phyloP scores from a whole-genome alignment of 2,329 filamentous ascomycete genomes.

The Diplodia intermedia region DNA sequence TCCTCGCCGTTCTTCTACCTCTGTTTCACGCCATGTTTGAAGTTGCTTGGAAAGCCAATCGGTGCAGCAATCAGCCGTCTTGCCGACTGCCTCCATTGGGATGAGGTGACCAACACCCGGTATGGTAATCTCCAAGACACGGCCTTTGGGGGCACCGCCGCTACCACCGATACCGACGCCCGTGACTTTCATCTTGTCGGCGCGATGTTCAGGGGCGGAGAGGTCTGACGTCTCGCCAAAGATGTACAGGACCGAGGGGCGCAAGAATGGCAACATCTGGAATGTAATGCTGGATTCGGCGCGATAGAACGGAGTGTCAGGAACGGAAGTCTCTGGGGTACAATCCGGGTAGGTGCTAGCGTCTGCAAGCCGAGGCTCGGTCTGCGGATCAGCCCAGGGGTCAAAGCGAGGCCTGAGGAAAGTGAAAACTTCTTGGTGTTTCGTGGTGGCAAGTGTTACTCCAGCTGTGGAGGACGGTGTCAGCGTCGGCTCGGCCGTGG shows the following conservation, averaged over 20 bases:
- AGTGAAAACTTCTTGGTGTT: conserved; percentile 86
- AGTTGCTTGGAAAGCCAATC: conserved; percentile 36
- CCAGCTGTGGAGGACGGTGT: conserved; percentile 38
- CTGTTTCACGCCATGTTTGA: conserved; percentile 35
- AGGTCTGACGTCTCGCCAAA: conserved; percentile 69
- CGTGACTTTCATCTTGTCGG: conserved; percentile 68
- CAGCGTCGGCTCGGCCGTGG: conserved; percentile 37
- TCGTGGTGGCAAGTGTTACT: conserved; percentile 80
- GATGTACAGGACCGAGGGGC: conserved; percentile 72
- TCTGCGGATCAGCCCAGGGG: conserved; percentile 31
- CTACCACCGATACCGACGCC: conserved; percentile 72
- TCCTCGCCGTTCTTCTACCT: conserved; percentile 13
- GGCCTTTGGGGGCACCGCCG: conserved; percentile 67
- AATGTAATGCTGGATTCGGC: conserved; percentile 67
- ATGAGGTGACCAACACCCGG: conserved; percentile 77
- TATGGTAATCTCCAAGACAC: conserved; percentile 71
- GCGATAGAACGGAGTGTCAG: conserved; percentile 66
- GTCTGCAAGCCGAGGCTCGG: background rate
- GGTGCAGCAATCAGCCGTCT: conserved; percentile 64
- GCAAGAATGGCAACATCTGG: conserved; percentile 63
- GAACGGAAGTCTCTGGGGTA: conserved; percentile 43
- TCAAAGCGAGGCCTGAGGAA: conserved; percentile 69
- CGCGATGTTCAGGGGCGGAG: conserved; percentile 58
- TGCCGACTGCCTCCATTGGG: conserved; percentile 76
- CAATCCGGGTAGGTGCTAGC: conserved; percentile 34